Evolutionary conservation across 306 rosid genomes (phyloP), one percentile per base, ranked within the genome.

Genomic region (Begonia loranthoides): DNA sequence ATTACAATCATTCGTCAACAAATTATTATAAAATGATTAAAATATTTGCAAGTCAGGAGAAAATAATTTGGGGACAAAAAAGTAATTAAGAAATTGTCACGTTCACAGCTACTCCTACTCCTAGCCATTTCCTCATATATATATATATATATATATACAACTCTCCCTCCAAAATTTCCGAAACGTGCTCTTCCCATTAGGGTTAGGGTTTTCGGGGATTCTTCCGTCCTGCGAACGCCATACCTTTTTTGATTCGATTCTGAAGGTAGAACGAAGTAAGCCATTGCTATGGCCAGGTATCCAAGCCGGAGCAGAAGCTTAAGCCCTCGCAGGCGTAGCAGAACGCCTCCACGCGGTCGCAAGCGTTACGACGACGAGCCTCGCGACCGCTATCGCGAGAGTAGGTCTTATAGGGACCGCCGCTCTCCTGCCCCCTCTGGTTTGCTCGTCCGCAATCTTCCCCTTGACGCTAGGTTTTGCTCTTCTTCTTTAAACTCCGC

Each of bases 381-480:
- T 51, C 81, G 81, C 43, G 75, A 74, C 24, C 90, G 92, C 50
- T 12, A 63, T 59, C 69, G 68, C n/a, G 93, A 77, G 9, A 57
- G 69, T 66, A 60, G 93, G 69, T 83, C 94, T 17, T 40, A 68
- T 63, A 66, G 94, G 54, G 94, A 92, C 76, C 93, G 87, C 13
- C 84, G 93, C 5, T 92, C 96, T 3, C 96, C 99, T 6, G 77
- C 74, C 53, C 87, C 99, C 61, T 78, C 93, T 15, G 99, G 99
- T n/a, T 70, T 92, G 56, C 96, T 92, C 45, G 88, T 92, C 51
- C 96, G 99, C 47, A 92, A 92, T 69, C 99, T 92, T 3, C 96
- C 99, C 17, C 94, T 92, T 1, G 78, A 83, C 57, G 93, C 94
- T n/a, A 78, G 95, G 97, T 84, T 67, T 50, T 22, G 17, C 10